Evolutionary conservation across 768 basidiomycete species (phyloP).

Genomic region (Tubosaeta sp.): DNA sequence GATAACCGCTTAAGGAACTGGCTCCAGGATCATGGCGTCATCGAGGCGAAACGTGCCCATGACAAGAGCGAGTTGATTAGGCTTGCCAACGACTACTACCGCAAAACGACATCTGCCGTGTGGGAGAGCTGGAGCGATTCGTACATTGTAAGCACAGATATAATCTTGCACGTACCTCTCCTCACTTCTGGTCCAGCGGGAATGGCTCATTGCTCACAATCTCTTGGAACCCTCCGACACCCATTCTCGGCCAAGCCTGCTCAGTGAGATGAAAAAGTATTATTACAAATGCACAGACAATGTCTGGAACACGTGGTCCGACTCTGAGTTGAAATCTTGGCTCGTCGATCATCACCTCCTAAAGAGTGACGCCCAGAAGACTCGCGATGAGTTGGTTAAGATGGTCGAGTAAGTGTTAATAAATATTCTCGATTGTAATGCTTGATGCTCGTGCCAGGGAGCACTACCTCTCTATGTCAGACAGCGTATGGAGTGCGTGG

Average conservation of each 20-base stretch:
- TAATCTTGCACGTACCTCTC: neutral
- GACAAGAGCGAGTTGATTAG: constrained; percentile 64
- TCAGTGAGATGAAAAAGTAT: constrained; percentile 68
- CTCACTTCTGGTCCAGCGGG: constrained; percentile 41
- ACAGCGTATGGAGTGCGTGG: constrained; percentile 68
- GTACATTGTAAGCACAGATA: constrained; percentile 55
- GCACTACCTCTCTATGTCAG: constrained; percentile 59
- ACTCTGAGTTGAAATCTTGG: constrained; percentile 74
- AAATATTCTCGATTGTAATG: no score
- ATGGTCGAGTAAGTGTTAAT: constrained; percentile 52
- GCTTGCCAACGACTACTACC: constrained; percentile 68
- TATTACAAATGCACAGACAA: constrained; percentile 60
- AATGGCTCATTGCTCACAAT: constrained; percentile 81
- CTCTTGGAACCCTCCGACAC: constrained; percentile 62
- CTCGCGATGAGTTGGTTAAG: constrained; percentile 74
- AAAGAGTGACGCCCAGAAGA: constrained; percentile 63
- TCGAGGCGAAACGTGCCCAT: constrained; percentile 52
- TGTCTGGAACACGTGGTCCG: constrained; percentile 70
- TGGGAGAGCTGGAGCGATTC: constrained; percentile 88
- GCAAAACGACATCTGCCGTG: constrained; percentile 53
- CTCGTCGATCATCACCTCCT: constrained; percentile 69
- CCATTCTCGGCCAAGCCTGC: constrained; percentile 48
- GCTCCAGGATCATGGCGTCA: constrained; percentile 69
- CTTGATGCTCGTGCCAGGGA: constrained; percentile 39
- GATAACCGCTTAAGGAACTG: constrained; percentile 69